phyloP scores from a whole-genome alignment of 306 rosid genomes.

The Citrullus colocynthis region DNA sequence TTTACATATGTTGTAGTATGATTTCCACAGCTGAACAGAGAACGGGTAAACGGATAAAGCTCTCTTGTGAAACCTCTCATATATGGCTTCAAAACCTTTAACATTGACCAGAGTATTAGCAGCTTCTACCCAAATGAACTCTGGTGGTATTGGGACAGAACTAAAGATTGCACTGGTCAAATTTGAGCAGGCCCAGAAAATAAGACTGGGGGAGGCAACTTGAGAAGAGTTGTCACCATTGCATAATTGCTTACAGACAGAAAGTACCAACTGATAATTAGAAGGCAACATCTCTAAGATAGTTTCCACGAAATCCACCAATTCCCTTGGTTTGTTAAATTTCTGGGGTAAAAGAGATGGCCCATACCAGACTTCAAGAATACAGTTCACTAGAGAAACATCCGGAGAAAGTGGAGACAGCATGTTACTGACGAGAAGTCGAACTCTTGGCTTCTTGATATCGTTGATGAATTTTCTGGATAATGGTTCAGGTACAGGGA shows the following conservation, averaged over 20 bases:
- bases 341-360: constrained; percentile 56
- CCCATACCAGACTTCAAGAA: constrained; percentile 69
- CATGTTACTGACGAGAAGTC: constrained; percentile 39
- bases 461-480: constrained; percentile 45
- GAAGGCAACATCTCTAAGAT: constrained; percentile 60
- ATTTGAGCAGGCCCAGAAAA: constrained; percentile 83
- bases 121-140: constrained; percentile 74
- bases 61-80: constrained; percentile 44
- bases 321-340: constrained; percentile 32
- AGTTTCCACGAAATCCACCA: constrained; percentile 85
- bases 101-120: constrained; percentile 39
- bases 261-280: constrained; percentile 54
- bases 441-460: constrained; percentile 70
- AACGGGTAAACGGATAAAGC: constrained; percentile 72
- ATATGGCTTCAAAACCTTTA: constrained; percentile 36
- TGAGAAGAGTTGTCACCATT: constrained; percentile 18
- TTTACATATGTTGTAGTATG: constrained; percentile 22
- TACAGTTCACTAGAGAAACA: constrained; percentile 44
- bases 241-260: constrained; percentile 49
- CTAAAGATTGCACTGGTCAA: constrained; percentile 51
- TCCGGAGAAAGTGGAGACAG: constrained; percentile 50
- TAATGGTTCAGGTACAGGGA: constrained; percentile 32
- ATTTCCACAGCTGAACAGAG: constrained; percentile 59
- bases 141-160: constrained; percentile 79
- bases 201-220: constrained; percentile 31